Evolutionary conservation across 306 rosid species (phyloP), one percentile per base, ranked within the genome.

Genomic region (Carpinus fangiana): DNA sequence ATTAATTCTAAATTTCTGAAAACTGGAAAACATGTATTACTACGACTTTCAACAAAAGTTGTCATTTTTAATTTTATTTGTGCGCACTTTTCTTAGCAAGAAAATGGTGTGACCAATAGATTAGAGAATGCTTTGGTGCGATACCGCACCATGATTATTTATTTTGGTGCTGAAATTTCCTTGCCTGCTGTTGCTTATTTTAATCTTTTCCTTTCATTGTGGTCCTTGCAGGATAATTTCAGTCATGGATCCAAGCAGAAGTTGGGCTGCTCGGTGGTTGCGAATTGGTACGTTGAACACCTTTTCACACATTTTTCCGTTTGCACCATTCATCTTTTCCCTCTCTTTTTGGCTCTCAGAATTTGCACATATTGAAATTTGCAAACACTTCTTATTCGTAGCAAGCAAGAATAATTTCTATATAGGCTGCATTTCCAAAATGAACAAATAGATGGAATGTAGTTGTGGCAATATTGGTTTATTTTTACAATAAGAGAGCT

Each of bases 231-330:
- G 98, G 72, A 84, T 92, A 76, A 92, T 95, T 70, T 90, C 98
- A 7, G 97, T 95, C 34, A 95, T 92, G 98, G 98, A 95, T 85
- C 98, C 98, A 12, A 41, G 82, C 55, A 84, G 92, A 81, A 95
- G 98, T 47, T 95, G 98, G 98, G 93, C 98, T 65, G 97, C 97
- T 12, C 91, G 95, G 48, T 92, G 98, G 98, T 79, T 95, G 80
- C 89, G 98, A 77, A 91, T 92, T 53, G 97, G 98, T 93, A 90
- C 41, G 59, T 73, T 62, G 67, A 68, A 77, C 80, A 55, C 26
- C 55, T 20, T 20, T 76, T 78, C 45, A 38, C 28, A 48, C 59
- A 60, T 54, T 23, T 23, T 4, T 50, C 28, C 59, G 12, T 7
- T 12, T 13, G 5, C 18, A 11, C 3, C 36, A 12, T 43, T 17